Percentiles rank a stretch among this genome's conserved stretches.
Evolutionary conservation across 148 eudicot genomes (phyloP).

Genomic region (Agrostemma githago): DNA sequence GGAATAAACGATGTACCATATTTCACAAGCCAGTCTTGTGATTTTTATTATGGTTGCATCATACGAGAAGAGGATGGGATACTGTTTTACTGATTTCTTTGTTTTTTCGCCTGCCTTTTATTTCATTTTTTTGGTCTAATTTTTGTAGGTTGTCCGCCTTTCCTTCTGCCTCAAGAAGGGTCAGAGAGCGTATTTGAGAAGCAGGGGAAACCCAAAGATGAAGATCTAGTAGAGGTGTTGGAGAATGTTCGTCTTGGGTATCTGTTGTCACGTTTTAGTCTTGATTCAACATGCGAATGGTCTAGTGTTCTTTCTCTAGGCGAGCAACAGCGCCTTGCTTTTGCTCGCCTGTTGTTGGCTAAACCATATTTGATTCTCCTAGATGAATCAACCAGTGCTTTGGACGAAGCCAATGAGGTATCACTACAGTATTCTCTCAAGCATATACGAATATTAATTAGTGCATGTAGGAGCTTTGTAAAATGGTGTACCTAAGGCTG

Average conservation of each 20-base stretch:
- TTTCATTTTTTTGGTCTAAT: neutral
- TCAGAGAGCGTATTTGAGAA: slow-evolving; percentile 26
- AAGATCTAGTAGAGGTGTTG: slow-evolving; percentile 58
- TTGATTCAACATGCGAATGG: slow-evolving; percentile 78
- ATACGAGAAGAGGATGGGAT: neutral
- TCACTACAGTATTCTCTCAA: neutral
- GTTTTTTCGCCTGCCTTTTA: neutral
- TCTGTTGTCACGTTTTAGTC: slow-evolving; percentile 62
- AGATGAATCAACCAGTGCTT: slow-evolving; percentile 98
- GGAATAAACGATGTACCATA: neutral
- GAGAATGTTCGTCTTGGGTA: slow-evolving; percentile 88
- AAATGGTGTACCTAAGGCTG: neutral
- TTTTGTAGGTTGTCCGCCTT: slow-evolving; percentile 51
- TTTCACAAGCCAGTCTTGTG: neutral
- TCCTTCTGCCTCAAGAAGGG: slow-evolving; percentile 38
- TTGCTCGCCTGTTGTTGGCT: slow-evolving; percentile 86
- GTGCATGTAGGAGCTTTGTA: too few species aligned
- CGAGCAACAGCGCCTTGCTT: slow-evolving; percentile 97
- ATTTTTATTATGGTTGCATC: too few species aligned
- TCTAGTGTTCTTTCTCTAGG: slow-evolving; percentile 93
- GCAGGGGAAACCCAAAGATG: slow-evolving; percentile 54
- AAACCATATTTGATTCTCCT: slow-evolving; percentile 72
- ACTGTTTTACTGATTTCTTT: neutral
- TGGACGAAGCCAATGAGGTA: slow-evolving; percentile 98
- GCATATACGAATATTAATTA: neutral